Evolutionary conservation across 805 yeast species (phyloP), one percentile per base, ranked within the genome.

Genomic region (Phaffomyces antillensis): DNA sequence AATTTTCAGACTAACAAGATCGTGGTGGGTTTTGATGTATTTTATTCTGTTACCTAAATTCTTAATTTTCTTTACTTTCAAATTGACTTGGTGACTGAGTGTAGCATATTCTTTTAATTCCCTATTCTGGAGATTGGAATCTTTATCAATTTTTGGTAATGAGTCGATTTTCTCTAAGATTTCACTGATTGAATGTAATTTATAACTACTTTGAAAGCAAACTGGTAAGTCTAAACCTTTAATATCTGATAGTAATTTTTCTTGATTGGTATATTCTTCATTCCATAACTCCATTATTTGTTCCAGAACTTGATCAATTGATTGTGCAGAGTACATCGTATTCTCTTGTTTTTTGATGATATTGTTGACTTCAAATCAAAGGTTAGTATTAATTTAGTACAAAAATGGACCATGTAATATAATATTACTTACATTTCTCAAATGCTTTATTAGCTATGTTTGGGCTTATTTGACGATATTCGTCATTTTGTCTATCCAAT

Each of bases 221-320:
- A 50, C 31, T 0, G 60, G 58, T 3, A 55, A 26, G 9, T 50
- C 53, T 4, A 47, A 13, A 7, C 40, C 40, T 11, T 36, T 43
- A 7, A 58, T 16, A 2, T 45, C 34, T 4, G 17, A 10, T 3
- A 58, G 7, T 0, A 44, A 17, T 9, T 40, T 36, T 5, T 47
- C 37, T 17, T 45, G 41, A 7, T 46, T 36, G 5, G 41, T 42
- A 1, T 36, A 13, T 28, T 43, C 33, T 11, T 50, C 48, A 6
- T 48, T 44, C 51, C 55, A 45, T 24, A 55, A 13, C 10, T 44
- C 42, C 4, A 43, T 10, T 3, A 57, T 48, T 24, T 59, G 62
- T 20, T 56, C 56, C 16, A 47, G 40, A 4, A 48, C 40, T 31
- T 56, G 53, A 17, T 44, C 46, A 11, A 52, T 44, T 7, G 62